Conservation (phyloP, 495 filamentous ascomycete species). For the Hypoxylon crocopeplum region DNA sequence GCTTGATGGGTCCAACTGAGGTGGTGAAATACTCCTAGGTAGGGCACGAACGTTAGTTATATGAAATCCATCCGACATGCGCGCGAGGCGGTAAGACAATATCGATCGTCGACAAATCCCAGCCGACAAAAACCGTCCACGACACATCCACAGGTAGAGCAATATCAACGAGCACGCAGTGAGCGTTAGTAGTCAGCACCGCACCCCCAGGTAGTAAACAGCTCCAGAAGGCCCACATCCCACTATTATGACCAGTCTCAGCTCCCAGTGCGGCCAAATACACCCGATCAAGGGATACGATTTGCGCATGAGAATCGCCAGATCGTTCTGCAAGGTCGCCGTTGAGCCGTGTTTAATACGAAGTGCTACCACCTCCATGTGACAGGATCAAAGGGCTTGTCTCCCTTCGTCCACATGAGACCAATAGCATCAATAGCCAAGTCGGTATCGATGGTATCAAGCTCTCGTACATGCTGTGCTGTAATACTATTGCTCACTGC, state of each 20-base stretch:
- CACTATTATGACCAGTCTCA: not conserved
- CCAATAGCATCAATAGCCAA: slow-evolving; percentile 4
- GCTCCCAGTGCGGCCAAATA: not conserved
- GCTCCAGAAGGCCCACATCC: slow-evolving; percentile 1
- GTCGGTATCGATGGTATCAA: not conserved
- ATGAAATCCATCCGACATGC: slow-evolving; percentile 35
- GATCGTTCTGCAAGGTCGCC: not conserved
- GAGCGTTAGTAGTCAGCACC: slow-evolving; percentile 56
- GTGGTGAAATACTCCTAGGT: slow-evolving; percentile 94
- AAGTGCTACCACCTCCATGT: slow-evolving; percentile 1
- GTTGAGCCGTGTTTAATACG: slow-evolving; percentile 1
- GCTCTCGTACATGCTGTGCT: not conserved
- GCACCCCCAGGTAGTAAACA: slow-evolving; percentile 2
- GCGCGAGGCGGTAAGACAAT: slow-evolving; percentile 20
- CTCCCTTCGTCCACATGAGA: slow-evolving; percentile 1
- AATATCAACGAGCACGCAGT: slow-evolving; percentile 78
- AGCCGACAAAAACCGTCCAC: slow-evolving; percentile 19
- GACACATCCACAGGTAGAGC: slow-evolving; percentile 39
- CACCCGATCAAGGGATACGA: not conserved
- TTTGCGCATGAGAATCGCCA: not conserved
- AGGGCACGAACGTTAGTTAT: slow-evolving; percentile 45
- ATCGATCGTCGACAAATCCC: slow-evolving; percentile 36
- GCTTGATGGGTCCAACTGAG: slow-evolving; percentile 88
- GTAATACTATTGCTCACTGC: slow-evolving; percentile 55
- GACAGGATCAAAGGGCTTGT: slow-evolving; percentile 5